Evolutionary conservation across 2,329 filamentous ascomycete genomes (phyloP).

Genomic region (Botrytis aclada): DNA sequence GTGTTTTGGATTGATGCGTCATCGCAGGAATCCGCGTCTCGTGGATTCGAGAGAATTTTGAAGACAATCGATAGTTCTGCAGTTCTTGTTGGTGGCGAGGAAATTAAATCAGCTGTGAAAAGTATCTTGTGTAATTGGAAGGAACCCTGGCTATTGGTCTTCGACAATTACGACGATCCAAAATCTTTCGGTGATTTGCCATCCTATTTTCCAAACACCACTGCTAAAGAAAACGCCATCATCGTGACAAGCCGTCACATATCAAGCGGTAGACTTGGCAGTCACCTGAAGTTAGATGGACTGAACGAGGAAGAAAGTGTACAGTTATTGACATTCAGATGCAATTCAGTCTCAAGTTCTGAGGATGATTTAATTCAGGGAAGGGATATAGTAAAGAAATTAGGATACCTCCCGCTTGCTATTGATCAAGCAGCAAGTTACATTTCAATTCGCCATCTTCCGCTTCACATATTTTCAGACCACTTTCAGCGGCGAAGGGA

Average conservation of each 20-base stretch:
- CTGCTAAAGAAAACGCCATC: background rate
- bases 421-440: constrained; percentile 32
- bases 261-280: constrained; percentile 16
- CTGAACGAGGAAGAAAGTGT: constrained; percentile 20
- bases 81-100: background rate
- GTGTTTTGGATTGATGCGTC: constrained; percentile 32
- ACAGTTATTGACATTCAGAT: constrained; percentile 13
- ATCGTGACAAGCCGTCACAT: constrained; percentile 24
- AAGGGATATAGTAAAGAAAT: constrained; percentile 13
- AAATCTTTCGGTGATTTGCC: constrained; percentile 14
- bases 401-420: constrained; percentile 30
- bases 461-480: constrained; percentile 21
- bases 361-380: constrained; percentile 2
- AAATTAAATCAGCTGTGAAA: constrained; percentile 16
- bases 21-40: constrained; percentile 15
- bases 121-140: constrained; percentile 15
- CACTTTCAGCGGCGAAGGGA: constrained; percentile 21
- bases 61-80: constrained; percentile 15
- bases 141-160: constrained; percentile 28
- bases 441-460: constrained; percentile 23
- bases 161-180: constrained; percentile 31
- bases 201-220: constrained; percentile 8
- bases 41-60: constrained; percentile 24
- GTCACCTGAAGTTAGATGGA: background rate
- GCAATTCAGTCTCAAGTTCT: background rate